These are phyloP conservation scores for Astrothelium subdiscretum DNA, from an alignment of 495 filamentous ascomycete species.

Conservation along the genomic window DNA sequence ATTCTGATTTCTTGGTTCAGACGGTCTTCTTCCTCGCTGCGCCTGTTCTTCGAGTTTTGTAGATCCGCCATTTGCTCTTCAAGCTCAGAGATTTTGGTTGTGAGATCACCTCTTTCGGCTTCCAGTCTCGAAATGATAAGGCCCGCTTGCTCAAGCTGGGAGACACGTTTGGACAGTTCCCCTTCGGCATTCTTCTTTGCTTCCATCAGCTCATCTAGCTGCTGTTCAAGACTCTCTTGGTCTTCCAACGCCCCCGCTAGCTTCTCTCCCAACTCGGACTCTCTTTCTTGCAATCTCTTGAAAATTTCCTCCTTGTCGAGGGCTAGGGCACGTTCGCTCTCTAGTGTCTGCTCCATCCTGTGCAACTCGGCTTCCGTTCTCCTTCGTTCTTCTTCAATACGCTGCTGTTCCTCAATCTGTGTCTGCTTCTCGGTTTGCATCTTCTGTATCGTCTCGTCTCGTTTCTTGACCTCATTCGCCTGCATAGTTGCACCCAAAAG, in stretches of 20 bases:
- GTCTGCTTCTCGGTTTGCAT: conserved; percentile 62
- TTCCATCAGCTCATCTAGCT: conserved; percentile 77
- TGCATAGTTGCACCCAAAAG: conserved; percentile 83
- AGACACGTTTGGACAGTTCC: conserved; percentile 63
- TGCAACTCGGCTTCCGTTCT: conserved; percentile 79
- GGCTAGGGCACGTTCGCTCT: conserved; percentile 87
- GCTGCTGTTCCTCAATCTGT: conserved; percentile 57
- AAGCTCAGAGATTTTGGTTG: conserved; percentile 52
- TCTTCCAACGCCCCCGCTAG: conserved; percentile 87
- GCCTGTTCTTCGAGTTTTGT: conserved; percentile 52
- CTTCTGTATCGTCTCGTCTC: conserved; percentile 84
- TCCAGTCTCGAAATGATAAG: conserved; percentile 75
- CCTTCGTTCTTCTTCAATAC: conserved; percentile 82
- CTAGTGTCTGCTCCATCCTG: conserved; percentile 79
- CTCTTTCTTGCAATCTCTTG: conserved; percentile 79
- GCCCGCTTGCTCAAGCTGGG: conserved; percentile 83
- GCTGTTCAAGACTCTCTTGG: conserved; percentile 85
- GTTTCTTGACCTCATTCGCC: conserved; percentile 80
- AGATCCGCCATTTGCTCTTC: conserved; percentile 56
- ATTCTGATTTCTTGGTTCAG: conserved; percentile 77
- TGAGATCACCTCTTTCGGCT: conserved; percentile 65
- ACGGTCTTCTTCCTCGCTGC: conserved; percentile 58
- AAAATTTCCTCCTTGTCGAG: conserved; percentile 98
- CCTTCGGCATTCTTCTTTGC: conserved; percentile 86
- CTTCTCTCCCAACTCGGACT: conserved; percentile 83